Base-by-base conservation (phyloP, 2,329 filamentous ascomycete genomes). In the Fonsecaea nubica region DNA sequence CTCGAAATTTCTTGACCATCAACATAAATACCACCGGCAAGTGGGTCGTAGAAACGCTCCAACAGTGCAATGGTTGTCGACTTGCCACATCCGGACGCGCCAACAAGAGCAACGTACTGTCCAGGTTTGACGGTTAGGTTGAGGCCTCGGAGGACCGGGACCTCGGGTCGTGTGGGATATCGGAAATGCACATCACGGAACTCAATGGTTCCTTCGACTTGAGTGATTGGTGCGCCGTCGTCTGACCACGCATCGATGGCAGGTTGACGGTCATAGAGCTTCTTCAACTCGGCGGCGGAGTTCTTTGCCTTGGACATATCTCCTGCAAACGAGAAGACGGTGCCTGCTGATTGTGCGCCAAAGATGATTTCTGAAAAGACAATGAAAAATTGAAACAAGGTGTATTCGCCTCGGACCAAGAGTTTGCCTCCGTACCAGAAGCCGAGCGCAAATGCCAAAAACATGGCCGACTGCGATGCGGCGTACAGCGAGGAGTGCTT, bases 261-360 rank as follows among this genome's bases (percentile, higher is more conserved):
- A 0, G 95, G 94, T 71, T 90, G 85, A 65, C 90, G 87, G 75
- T 97, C 93, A 72, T 97, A 93, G 15, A 99, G 84, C 1, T 82
- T 87, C 80, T 95, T 94, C 67, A 98, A 86, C 69, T 93, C 87
- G 38, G 85, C 84, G 0, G 93, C 92, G 0, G 94, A 92, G 64
- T 93, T 86, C 76, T 93, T 92, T 0, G 93, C 93, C 80, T 98
- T 96, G 70, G 92, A 90, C 90, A 96, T 96, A 71, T 97, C 92
- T 0, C 93, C 92, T 0, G 92, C 92, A 77, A 94, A 97, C 4
- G 88, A 92, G 82, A 95, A 97, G 74, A 94, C 90, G 13, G 89
- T 90, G 7, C 94, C 94, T 1, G 94, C 94, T 3, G 93, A 95
- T 78, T 98, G 94, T 0, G 93, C 91, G 62, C 93, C 92, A 74